These are phyloP conservation scores for Lophiostoma macrostomum DNA, from an alignment of 495 filamentous ascomycete species.

Conservation along the genomic window DNA sequence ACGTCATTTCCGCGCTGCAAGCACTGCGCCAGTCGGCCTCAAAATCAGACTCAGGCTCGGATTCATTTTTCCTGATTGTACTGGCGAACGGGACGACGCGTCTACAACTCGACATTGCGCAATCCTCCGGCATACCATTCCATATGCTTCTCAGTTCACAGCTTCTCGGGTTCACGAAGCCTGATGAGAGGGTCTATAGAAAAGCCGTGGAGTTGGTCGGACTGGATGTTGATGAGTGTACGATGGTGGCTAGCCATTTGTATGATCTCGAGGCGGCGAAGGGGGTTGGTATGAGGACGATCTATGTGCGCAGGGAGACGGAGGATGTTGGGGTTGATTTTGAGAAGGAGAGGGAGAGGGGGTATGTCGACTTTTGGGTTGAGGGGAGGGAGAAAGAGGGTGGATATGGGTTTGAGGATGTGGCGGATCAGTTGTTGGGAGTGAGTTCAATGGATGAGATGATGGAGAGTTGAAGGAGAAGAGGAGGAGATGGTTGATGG, in stretches of 20 bases:
- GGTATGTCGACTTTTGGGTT: background rate
- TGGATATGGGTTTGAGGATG: background rate
- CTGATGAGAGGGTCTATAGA: slow-evolving; percentile 8
- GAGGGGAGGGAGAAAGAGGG: background rate
- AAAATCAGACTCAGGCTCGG: too few relatives aligned
- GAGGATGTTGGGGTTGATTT: slow-evolving; percentile 9
- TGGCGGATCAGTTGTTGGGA: too few relatives aligned
- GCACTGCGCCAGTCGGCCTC: too few relatives aligned
- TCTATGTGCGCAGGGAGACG: slow-evolving; percentile 11
- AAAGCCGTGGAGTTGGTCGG: slow-evolving; percentile 8
- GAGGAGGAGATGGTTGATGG: too few relatives aligned
- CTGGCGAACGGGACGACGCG: slow-evolving; percentile 22
- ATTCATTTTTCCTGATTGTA: slow-evolving; percentile 12
- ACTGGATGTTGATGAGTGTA: background rate
- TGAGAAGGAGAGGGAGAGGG: background rate
- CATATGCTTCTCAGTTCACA: slow-evolving; percentile 21
- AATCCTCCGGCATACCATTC: slow-evolving; percentile 19
- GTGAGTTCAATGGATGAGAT: too few relatives aligned
- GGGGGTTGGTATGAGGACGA: slow-evolving; percentile 5
- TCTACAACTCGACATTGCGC: slow-evolving; percentile 19
- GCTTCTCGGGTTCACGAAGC: slow-evolving; percentile 14
- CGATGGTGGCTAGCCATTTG: slow-evolving; percentile 16
- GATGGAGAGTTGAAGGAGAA: too few relatives aligned
- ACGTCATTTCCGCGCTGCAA: slow-evolving; percentile 13
- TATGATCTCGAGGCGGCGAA: slow-evolving; percentile 24